These are phyloP conservation scores for Elsinoe fawcettii DNA, from an alignment of 2,329 filamentous ascomycete species.

Conservation along the genomic window DNA sequence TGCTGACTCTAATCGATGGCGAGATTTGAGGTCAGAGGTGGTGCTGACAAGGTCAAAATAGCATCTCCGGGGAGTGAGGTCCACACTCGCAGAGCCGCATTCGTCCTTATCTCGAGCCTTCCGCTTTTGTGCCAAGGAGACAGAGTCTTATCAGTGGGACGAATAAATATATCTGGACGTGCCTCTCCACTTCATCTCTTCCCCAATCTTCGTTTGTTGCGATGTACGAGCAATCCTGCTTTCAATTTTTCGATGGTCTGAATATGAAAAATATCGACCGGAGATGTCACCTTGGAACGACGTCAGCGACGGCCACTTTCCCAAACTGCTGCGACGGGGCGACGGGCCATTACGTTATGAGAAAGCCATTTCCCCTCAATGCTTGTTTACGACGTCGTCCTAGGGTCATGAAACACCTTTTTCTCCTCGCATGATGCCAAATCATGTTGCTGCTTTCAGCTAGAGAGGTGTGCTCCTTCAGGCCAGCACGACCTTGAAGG, in stretches of 20 bases:
- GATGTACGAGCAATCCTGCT: not conserved
- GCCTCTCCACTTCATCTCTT: not conserved
- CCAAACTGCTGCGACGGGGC: not conserved
- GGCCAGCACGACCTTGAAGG: not conserved
- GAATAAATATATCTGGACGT: not conserved
- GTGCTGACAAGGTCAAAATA: not conserved
- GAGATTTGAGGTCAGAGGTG: not conserved
- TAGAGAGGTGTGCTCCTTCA: not conserved
- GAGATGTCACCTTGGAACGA: not conserved
- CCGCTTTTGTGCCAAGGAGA: slow-evolving; percentile 4
- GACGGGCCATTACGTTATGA: slow-evolving; percentile 6
- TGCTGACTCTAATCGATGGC: not conserved
- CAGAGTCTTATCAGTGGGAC: not conserved
- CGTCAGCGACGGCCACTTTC: not conserved
- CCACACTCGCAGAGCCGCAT: slow-evolving; percentile 6
- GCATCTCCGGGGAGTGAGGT: slow-evolving; percentile 4
- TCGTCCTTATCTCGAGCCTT: slow-evolving; percentile 4
- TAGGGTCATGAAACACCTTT: not conserved
- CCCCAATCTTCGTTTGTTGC: not conserved
- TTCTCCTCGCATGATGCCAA: not conserved
- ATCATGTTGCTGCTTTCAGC: not conserved
- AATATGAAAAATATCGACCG: not conserved
- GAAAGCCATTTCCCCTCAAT: slow-evolving; percentile 4
- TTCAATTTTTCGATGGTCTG: not conserved
- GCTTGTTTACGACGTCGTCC: not conserved